phyloP scores from a whole-genome alignment of 192 early-diverging fungal species.

The Coemansia sp. region DNA sequence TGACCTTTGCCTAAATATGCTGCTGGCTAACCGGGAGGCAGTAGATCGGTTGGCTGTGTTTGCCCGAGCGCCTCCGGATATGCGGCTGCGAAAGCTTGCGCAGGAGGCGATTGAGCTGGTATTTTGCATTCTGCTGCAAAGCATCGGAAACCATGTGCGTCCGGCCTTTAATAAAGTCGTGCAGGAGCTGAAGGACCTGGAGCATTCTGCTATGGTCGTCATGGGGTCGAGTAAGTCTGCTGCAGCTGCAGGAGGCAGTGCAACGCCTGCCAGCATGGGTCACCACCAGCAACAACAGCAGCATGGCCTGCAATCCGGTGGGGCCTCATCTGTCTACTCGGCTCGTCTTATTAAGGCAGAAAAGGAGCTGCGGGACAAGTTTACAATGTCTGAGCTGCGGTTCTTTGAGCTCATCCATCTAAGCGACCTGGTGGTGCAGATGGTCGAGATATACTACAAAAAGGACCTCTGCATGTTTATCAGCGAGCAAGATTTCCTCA shows the following conservation, averaged over 20 bases:
- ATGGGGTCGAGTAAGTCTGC: constrained; percentile 11
- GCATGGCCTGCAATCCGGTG: neutral
- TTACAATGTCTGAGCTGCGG: constrained; percentile 63
- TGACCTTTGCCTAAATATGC: constrained; percentile 81
- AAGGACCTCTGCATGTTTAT: constrained; percentile 83
- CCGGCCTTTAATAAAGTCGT: constrained; percentile 32
- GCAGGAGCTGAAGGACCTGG: constrained; percentile 32
- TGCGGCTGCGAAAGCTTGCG: constrained; percentile 57
- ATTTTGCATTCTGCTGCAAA: constrained; percentile 69
- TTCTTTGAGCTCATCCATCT: constrained; percentile 96
- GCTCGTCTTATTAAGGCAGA: constrained; percentile 40
- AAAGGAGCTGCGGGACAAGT: constrained; percentile 37
- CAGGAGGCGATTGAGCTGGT: constrained; percentile 69
- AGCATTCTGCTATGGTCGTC: constrained; percentile 28
- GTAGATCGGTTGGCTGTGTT: constrained; percentile 60
- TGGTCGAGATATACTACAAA: constrained; percentile 90
- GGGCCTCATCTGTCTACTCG: constrained; percentile 43
- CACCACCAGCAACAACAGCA: neutral
- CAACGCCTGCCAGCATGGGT: neutral
- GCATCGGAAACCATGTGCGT: constrained; percentile 58
- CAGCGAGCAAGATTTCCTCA: constrained; percentile 88
- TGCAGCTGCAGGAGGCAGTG: neutral
- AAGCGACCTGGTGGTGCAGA: constrained; percentile 88
- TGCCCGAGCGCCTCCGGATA: constrained; percentile 55
- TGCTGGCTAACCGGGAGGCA: constrained; percentile 84